phyloP scores from a whole-genome alignment of 2,329 filamentous ascomycete genomes.

The Dryadomyces sulphureus region DNA sequence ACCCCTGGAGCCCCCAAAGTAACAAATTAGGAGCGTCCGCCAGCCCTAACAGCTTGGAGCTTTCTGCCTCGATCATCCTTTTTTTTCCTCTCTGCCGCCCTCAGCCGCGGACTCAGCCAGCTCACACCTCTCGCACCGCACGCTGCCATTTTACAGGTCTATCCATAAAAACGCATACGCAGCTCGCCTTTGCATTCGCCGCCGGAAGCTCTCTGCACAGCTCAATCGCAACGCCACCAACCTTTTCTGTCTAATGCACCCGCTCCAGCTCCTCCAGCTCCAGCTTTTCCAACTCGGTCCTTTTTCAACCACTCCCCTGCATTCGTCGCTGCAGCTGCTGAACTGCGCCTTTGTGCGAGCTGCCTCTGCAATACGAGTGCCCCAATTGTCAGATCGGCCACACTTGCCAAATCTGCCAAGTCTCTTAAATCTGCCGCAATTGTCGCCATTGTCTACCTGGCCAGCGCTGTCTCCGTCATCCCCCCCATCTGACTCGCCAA shows the following conservation, averaged over 20 bases:
- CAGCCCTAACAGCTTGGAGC: conserved; percentile 24
- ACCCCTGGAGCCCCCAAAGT: conserved; percentile 13
- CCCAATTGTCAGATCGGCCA: neutral
- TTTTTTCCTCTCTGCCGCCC: neutral
- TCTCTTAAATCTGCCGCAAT: no score
- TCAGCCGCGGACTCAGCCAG: neutral
- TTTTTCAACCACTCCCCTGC: neutral
- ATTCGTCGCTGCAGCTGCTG: neutral
- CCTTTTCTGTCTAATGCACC: conserved; percentile 7
- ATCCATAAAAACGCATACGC: no score
- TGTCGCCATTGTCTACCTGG: neutral
- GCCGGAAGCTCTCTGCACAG: no score
- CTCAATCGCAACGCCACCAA: neutral
- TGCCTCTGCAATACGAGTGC: neutral
- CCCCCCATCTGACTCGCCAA: conserved; percentile 2
- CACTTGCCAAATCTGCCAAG: no score
- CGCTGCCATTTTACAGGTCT: no score
- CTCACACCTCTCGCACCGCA: neutral
- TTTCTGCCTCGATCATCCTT: conserved; percentile 9
- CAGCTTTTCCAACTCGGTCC: conserved; percentile 13
- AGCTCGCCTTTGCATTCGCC: no score
- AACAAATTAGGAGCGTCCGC: conserved; percentile 3
- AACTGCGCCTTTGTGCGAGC: neutral
- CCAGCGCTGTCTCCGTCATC: neutral
- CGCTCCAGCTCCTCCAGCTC: conserved; percentile 12